These are phyloP conservation scores for Saccharomyces mikatae DNA, from an alignment of 805 yeast genomes.

Conservation along the genomic window DNA sequence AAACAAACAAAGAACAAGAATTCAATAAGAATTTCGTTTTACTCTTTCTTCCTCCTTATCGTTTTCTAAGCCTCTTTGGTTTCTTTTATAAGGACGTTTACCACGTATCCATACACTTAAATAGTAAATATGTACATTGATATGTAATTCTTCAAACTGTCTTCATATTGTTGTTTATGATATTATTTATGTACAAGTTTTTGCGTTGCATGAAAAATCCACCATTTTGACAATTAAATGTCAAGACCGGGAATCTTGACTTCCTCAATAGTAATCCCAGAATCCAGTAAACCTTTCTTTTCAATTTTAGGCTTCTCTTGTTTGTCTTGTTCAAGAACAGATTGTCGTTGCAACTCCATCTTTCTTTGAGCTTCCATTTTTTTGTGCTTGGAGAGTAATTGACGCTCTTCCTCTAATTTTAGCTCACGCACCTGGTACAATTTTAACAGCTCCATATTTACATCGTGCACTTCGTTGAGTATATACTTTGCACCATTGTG, in stretches of 20 bases:
- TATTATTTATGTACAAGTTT: not conserved
- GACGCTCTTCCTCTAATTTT: not conserved
- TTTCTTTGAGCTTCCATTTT: not conserved
- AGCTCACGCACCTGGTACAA: not conserved
- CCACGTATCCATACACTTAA: not conserved
- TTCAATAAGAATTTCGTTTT: slow-evolving; percentile 9
- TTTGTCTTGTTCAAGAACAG: not conserved
- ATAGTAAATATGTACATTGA: not conserved
- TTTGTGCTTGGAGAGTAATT: not conserved
- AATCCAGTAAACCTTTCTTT: slow-evolving; percentile 1
- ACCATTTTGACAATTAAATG: not conserved
- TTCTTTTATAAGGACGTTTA: not conserved
- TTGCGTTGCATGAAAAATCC: not conserved
- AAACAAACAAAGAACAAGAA: slow-evolving; percentile 49
- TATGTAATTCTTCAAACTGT: not conserved
- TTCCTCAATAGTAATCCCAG: slow-evolving; percentile 4
- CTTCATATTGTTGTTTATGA: not conserved
- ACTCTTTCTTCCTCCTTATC: not conserved
- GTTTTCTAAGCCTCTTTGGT: not conserved
- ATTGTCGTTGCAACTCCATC: not conserved
- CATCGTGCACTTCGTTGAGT: slow-evolving; percentile 9
- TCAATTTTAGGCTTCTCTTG: not conserved
- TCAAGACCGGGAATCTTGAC: slow-evolving; percentile 11
- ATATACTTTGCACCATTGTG: slow-evolving; percentile 70
- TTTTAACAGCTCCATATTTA: not conserved